phyloP scores from a whole-genome alignment of 768 basidiomycete genomes.

The Fomitopsis serialis region DNA sequence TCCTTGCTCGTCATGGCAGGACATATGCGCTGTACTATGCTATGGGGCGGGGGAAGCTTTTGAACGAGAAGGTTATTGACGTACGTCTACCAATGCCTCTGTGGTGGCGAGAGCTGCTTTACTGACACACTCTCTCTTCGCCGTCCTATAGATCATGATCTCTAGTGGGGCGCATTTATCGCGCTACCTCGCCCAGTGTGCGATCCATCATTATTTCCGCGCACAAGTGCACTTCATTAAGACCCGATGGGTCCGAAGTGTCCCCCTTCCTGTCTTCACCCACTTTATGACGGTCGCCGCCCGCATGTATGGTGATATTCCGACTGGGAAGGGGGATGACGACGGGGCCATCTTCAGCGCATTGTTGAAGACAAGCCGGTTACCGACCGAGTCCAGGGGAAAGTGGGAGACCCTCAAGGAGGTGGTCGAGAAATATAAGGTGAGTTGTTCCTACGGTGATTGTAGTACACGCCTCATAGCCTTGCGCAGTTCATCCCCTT shows the following conservation, averaged over 20 bases:
- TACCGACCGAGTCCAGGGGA: slow-evolving; percentile 54
- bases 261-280: slow-evolving; percentile 54
- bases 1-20: slow-evolving; percentile 66
- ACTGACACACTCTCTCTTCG: background rate
- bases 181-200: slow-evolving; percentile 72
- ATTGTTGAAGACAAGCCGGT: slow-evolving; percentile 67
- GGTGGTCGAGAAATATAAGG: slow-evolving; percentile 67
- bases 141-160: slow-evolving; percentile 54
- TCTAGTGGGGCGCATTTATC: slow-evolving; percentile 74
- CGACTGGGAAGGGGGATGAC: slow-evolving; percentile 67
- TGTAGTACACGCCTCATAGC: slow-evolving; percentile 1
- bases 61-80: slow-evolving; percentile 64
- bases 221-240: slow-evolving; percentile 72
- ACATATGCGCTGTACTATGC: slow-evolving; percentile 71
- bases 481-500: slow-evolving; percentile 69
- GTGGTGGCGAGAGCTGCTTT: background rate
- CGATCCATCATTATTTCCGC: slow-evolving; percentile 75
- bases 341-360: slow-evolving; percentile 61
- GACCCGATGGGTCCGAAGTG: slow-evolving; percentile 64
- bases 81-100: slow-evolving; percentile 36
- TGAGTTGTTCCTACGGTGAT: slow-evolving; percentile 24
- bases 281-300: slow-evolving; percentile 60
- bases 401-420: slow-evolving; percentile 62
- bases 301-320: slow-evolving; percentile 58
- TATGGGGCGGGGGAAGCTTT: slow-evolving; percentile 62